phyloP scores from a whole-genome alignment of 2,329 filamentous ascomycete genomes.

The Monosporascus sp. region DNA sequence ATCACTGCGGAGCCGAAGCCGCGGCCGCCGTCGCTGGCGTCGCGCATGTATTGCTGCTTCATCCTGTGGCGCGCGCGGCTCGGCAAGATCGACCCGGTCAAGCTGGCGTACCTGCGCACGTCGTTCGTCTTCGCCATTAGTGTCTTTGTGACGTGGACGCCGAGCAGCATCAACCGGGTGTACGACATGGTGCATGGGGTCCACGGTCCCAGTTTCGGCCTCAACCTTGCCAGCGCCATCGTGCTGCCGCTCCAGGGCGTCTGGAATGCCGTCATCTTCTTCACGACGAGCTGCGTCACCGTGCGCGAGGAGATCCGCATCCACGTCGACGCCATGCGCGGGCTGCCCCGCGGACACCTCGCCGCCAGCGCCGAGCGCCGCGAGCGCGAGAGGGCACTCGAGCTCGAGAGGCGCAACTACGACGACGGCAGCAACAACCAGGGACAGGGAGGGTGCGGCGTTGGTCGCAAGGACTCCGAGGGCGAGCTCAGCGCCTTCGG shows the following conservation, averaged over 20 bases:
- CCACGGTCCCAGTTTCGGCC: conserved; percentile 47
- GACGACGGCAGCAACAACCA: neutral
- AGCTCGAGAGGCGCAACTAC: conserved; percentile 14
- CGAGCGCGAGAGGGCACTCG: conserved; percentile 20
- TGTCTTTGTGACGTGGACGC: conserved; percentile 57
- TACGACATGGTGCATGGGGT: conserved; percentile 56
- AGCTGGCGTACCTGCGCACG: conserved; percentile 55
- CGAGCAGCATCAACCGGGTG: conserved; percentile 68
- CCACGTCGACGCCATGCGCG: conserved; percentile 11
- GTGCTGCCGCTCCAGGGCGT: conserved; percentile 74
- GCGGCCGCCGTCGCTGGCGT: neutral
- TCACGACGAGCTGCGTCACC: conserved; percentile 52
- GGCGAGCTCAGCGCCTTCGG: conserved; percentile 9
- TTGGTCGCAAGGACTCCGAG: conserved; percentile 9
- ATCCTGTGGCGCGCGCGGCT: conserved; percentile 24
- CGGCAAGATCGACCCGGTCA: conserved; percentile 47
- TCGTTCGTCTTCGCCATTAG: conserved; percentile 57
- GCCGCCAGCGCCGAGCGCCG: conserved; percentile 20
- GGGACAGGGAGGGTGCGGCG: neutral
- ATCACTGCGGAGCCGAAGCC: conserved; percentile 23
- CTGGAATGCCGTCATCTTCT: conserved; percentile 76
- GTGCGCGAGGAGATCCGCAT: conserved; percentile 30
- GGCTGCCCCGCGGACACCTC: conserved; percentile 21
- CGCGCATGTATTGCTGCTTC: conserved; percentile 14
- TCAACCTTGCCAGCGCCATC: conserved; percentile 64